Percentiles rank a stretch among this genome's conserved stretches.
These are phyloP conservation scores for Termitomyces sp. DNA, from an alignment of 768 basidiomycete species.

Conservation along the genomic window DNA sequence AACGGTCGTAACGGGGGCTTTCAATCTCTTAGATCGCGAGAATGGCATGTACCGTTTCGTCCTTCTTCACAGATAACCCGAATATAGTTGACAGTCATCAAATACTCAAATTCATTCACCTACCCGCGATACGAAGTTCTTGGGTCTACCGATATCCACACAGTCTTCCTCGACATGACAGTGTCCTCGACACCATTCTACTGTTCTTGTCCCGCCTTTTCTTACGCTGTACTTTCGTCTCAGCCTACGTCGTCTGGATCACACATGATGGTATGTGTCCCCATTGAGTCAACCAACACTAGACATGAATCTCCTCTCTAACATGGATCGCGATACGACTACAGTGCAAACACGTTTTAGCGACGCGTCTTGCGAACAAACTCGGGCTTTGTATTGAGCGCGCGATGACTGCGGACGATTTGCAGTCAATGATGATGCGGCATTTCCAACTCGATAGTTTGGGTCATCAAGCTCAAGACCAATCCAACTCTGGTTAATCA, in stretches of 20 bases:
- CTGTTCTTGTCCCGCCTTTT: conserved; percentile 77
- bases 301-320: neutral
- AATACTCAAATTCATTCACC: conserved; percentile 56
- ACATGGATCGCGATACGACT: neutral
- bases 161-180: conserved; percentile 50
- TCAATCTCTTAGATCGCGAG: conserved; percentile 74
- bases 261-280: conserved; percentile 57
- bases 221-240: conserved; percentile 54
- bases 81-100: conserved; percentile 47
- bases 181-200: conserved; percentile 45
- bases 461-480: neutral
- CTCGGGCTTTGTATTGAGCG: conserved; percentile 52
- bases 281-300: neutral
- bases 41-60: conserved; percentile 43
- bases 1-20: conserved; percentile 60
- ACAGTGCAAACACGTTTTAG: conserved; percentile 82
- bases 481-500: neutral
- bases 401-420: conserved; percentile 42
- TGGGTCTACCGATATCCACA: conserved; percentile 63
- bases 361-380: conserved; percentile 57
- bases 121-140: conserved; percentile 64
- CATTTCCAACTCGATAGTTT: conserved; percentile 25
- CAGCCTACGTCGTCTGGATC: conserved; percentile 34
- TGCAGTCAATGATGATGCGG: conserved; percentile 42
- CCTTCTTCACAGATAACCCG: neutral